Conservation (phyloP, 2,329 filamentous ascomycete genomes). For the Hirsutella thompsonii region DNA sequence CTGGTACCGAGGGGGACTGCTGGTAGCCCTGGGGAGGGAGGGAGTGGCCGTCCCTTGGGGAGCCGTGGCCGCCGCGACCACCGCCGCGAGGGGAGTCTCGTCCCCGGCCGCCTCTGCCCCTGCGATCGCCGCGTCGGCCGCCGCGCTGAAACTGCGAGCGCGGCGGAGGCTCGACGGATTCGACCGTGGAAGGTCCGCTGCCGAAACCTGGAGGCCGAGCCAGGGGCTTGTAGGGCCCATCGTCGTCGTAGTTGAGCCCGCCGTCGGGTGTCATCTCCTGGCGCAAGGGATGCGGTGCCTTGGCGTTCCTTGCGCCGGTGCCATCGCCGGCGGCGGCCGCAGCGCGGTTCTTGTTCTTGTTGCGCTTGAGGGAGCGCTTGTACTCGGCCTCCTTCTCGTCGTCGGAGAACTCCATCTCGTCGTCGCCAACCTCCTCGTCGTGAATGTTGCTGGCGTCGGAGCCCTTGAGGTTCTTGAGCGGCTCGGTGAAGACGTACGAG, state of each 20-base stretch:
- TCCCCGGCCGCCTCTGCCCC: constrained; percentile 31
- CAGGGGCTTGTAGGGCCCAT: constrained; percentile 60
- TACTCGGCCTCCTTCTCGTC: constrained; percentile 87
- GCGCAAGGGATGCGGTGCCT: constrained; percentile 25
- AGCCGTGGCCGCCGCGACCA: constrained; percentile 18
- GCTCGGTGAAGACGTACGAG: constrained; percentile 75
- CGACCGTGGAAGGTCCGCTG: constrained; percentile 28
- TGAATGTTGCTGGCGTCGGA: constrained; percentile 92
- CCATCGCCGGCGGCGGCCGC: constrained; percentile 7
- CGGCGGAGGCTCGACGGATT: constrained; percentile 21
- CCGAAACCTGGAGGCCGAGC: constrained; percentile 53
- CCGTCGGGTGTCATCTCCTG: constrained; percentile 24
- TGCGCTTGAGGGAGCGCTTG: constrained; percentile 56
- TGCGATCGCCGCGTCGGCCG: constrained; percentile 29
- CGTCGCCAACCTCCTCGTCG: constrained; percentile 77
- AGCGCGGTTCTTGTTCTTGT: constrained; percentile 34
- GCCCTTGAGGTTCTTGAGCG: constrained; percentile 66
- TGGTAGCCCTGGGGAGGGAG: constrained; percentile 20
- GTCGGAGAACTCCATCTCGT: constrained; percentile 91
- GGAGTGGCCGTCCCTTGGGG: constrained; percentile 27
- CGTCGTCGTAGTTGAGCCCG: constrained; percentile 54
- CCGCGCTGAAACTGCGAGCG: constrained; percentile 21
- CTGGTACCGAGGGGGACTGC: constrained; percentile 10
- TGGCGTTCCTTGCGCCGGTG: constrained; percentile 23
- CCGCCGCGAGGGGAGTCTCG: constrained; percentile 26